Conservation (phyloP, 148 eudicot genomes). For the Rhododendron williamsianum region DNA sequence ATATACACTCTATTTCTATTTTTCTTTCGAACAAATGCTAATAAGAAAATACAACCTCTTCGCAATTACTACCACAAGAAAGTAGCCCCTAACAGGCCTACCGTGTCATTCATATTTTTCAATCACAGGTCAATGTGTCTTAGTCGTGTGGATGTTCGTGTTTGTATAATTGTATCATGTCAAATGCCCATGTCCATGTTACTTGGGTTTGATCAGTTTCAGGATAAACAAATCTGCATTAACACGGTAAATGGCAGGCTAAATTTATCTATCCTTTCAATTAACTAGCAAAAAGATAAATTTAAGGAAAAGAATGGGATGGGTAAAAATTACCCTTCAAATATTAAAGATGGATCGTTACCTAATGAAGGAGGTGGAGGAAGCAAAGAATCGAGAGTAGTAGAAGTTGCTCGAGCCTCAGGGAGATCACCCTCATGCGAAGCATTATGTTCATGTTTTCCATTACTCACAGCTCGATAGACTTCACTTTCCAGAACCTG, state of each 20-base stretch:
- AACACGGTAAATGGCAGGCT: background rate
- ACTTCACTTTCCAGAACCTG: constrained; percentile 29
- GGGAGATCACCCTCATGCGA: constrained; percentile 15
- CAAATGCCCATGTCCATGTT: background rate
- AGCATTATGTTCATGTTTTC: constrained; percentile 11
- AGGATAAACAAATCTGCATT: background rate
- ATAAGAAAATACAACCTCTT: background rate
- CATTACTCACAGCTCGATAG: constrained; percentile 23
- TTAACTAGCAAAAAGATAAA: background rate
- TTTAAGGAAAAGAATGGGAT: background rate
- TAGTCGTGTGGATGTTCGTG: background rate
- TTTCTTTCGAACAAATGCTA: background rate
- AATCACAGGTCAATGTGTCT: background rate
- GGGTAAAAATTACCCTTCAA: background rate
- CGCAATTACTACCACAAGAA: background rate
- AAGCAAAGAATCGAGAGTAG: constrained; percentile 27
- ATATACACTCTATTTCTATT: background rate
- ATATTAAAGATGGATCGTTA: constrained; percentile 9
- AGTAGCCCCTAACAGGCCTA: background rate
- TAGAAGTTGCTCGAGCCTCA: constrained; percentile 15
- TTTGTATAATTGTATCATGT: background rate
- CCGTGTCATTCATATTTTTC: background rate
- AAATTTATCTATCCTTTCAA: background rate
- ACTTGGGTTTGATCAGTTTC: background rate
- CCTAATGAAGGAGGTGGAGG: constrained; percentile 44